Conservation (phyloP, 2,329 filamentous ascomycete species). For the Talaromyces pinophilus region DNA sequence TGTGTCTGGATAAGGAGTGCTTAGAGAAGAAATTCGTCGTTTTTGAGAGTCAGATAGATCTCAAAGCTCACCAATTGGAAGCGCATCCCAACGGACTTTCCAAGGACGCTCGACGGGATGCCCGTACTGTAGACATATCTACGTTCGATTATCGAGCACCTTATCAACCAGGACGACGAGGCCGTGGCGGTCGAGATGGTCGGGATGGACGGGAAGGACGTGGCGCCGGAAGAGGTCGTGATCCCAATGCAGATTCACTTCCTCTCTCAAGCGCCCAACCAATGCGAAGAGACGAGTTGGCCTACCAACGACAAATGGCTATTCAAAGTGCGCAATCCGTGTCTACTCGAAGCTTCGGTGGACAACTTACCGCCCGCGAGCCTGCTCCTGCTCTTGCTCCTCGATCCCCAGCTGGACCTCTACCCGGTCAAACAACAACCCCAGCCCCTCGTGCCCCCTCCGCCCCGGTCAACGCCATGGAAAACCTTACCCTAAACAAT, state of each 20-base stretch:
- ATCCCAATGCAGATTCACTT: slow-evolving; percentile 81
- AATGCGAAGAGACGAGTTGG: slow-evolving; percentile 80
- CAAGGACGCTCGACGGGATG: slow-evolving; percentile 81
- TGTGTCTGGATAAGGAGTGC: slow-evolving; percentile 83
- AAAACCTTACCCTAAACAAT: slow-evolving; percentile 52
- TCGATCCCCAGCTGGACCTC: slow-evolving; percentile 46
- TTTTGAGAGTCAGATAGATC: slow-evolving; percentile 89
- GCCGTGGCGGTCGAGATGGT: slow-evolving; percentile 44
- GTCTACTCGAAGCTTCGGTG: slow-evolving; percentile 78
- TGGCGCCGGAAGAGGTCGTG: slow-evolving; percentile 68
- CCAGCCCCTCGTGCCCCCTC: slow-evolving; percentile 30
- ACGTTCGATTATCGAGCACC: slow-evolving; percentile 76
- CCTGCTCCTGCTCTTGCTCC: slow-evolving; percentile 41
- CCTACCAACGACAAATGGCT: slow-evolving; percentile 87
- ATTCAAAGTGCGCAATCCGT: slow-evolving; percentile 85
- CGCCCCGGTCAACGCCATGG: slow-evolving; percentile 46
- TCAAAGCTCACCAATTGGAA: slow-evolving; percentile 89
- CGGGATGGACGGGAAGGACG: slow-evolving; percentile 58
- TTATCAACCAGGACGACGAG: slow-evolving; percentile 61
- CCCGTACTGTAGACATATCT: slow-evolving; percentile 81
- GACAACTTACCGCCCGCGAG: slow-evolving; percentile 67
- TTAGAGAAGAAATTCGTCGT: slow-evolving; percentile 97
- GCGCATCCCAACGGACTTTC: slow-evolving; percentile 77
- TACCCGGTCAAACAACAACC: slow-evolving; percentile 31
- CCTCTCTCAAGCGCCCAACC: slow-evolving; percentile 77